These are phyloP conservation scores for Rhazya stricta DNA, from an alignment of 257 asterid genomes.

Conservation along the genomic window DNA sequence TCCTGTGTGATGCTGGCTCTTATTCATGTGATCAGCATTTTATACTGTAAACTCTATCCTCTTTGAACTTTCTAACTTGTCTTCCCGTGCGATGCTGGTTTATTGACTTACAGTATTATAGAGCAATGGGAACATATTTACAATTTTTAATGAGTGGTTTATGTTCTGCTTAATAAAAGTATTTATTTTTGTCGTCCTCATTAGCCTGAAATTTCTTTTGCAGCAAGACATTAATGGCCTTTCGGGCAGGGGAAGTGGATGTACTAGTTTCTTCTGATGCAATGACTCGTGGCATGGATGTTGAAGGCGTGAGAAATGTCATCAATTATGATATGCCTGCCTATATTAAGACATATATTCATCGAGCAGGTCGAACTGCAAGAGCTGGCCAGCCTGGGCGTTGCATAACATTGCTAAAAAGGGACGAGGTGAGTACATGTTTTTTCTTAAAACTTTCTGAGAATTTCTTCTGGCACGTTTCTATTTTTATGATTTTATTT, in stretches of 20 bases:
- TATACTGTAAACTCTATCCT: too few species aligned
- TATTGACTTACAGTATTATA: not conserved
- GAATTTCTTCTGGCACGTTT: not conserved
- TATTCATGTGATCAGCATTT: too few species aligned
- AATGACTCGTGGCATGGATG: slow-evolving; percentile 95
- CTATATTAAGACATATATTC: slow-evolving; percentile 69
- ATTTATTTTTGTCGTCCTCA: not conserved
- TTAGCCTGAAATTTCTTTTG: slow-evolving; percentile 11
- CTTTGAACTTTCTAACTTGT: not conserved
- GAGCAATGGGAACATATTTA: too few species aligned
- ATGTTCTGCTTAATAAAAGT: not conserved
- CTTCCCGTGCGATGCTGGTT: not conserved
- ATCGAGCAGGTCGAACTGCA: slow-evolving; percentile 93
- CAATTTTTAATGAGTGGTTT: too few species aligned
- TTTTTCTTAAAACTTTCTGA: not conserved
- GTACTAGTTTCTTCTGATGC: slow-evolving; percentile 87
- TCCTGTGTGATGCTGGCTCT: not conserved
- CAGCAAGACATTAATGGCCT: slow-evolving; percentile 77
- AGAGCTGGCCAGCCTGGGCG: slow-evolving; percentile 77
- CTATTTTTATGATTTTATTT: not conserved
- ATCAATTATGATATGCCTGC: slow-evolving; percentile 82
- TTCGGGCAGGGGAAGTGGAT: slow-evolving; percentile 60
- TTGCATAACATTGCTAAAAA: slow-evolving; percentile 72
- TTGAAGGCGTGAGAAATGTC: slow-evolving; percentile 79
- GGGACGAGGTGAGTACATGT: slow-evolving; percentile 57